Evolutionary conservation across 331 rosid species (phyloP).

Genomic region (Acacia pycnantha): DNA sequence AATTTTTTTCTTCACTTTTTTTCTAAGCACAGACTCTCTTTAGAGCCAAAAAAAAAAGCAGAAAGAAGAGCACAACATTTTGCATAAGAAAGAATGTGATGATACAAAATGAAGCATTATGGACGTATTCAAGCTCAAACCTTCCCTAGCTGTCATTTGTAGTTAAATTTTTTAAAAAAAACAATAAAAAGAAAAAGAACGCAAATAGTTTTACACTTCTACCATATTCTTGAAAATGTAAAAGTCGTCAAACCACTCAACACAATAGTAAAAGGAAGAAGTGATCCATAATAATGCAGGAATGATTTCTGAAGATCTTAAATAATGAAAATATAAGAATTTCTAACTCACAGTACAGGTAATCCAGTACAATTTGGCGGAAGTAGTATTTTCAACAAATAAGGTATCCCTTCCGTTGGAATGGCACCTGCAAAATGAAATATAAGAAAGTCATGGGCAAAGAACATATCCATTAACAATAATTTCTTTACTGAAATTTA

Average conservation of each 20-base stretch:
- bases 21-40: background rate
- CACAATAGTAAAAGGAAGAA: background rate
- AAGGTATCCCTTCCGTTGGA: constrained; percentile 93
- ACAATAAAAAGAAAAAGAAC: background rate
- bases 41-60: background rate
- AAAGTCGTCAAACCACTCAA: background rate
- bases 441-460: constrained; percentile 9
- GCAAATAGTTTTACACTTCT: background rate
- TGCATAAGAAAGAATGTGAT: background rate
- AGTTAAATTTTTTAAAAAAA: background rate
- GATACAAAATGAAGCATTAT: background rate
- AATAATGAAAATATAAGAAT: background rate
- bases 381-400: constrained; percentile 84
- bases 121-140: background rate
- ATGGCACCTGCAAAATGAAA: constrained; percentile 64
- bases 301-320: background rate
- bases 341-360: constrained; percentile 68
- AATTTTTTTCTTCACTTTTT: background rate
- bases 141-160: background rate
- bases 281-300: constrained; percentile 12
- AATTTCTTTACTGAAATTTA: constrained; percentile 7
- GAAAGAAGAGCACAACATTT: background rate
- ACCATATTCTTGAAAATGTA: background rate
- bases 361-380: constrained; percentile 78
- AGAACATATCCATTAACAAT: constrained; percentile 17